phyloP scores from a whole-genome alignment of 2,329 filamentous ascomycete genomes.

The Alternaria panax region DNA sequence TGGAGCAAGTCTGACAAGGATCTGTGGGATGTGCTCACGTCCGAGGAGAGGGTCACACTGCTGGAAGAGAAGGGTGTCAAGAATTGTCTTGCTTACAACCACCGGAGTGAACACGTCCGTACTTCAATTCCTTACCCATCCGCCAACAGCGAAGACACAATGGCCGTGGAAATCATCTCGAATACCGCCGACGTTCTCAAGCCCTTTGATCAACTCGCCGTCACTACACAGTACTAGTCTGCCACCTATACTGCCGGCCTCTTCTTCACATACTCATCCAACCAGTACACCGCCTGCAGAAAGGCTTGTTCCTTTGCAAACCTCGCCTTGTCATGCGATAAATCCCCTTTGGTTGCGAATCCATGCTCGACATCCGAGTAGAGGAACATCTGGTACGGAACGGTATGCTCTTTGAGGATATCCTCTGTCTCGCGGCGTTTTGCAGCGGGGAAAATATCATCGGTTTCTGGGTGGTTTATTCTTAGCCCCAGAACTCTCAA shows the following conservation, averaged over 20 bases:
- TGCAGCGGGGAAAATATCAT: conserved; percentile 64
- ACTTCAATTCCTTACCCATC: not conserved
- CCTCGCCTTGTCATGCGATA: conserved; percentile 63
- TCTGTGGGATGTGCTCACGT: not conserved
- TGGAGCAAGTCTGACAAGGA: not conserved
- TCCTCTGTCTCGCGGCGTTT: conserved; percentile 66
- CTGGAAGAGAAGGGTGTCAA: not conserved
- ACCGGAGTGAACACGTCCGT: not conserved
- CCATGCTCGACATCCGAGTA: conserved; percentile 77
- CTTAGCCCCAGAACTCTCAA: too few species aligned
- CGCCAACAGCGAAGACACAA: not conserved
- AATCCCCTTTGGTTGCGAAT: conserved; percentile 74
- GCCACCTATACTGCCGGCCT: not conserved
- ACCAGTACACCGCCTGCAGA: conserved; percentile 78
- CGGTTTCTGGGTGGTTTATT: conserved; percentile 58
- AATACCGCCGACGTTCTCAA: not conserved
- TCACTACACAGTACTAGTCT: not conserved
- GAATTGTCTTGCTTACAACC: not conserved
- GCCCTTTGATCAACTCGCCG: not conserved
- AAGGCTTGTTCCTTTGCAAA: conserved; percentile 86
- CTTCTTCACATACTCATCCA: conserved; percentile 67
- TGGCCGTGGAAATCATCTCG: not conserved
- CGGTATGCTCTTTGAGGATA: conserved; percentile 61
- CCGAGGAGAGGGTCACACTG: not conserved
- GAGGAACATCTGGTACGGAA: conserved; percentile 78